Evolutionary conservation across 257 asterid species (phyloP).

Genomic region (Apocynum venetum): DNA sequence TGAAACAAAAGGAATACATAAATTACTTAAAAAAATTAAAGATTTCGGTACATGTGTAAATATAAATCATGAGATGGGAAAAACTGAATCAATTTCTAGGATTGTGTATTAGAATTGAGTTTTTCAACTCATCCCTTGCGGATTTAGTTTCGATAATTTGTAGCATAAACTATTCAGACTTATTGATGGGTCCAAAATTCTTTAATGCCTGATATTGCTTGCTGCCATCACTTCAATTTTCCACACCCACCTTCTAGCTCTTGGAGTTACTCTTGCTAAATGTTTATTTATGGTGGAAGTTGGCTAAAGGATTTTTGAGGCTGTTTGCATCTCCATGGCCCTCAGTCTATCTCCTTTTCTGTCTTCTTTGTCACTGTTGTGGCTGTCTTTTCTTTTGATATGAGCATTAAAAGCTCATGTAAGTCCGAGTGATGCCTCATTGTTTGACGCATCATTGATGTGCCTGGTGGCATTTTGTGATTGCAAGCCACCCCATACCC

Average conservation of each 20-base stretch:
- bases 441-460: neutral
- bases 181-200: neutral
- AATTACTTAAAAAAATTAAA: neutral
- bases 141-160: neutral
- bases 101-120: neutral
- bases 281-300: neutral
- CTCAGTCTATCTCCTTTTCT: neutral
- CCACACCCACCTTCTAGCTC: neutral
- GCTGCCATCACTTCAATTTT: neutral
- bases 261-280: neutral
- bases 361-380: neutral
- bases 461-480: neutral
- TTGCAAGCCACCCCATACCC: neutral
- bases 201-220: neutral
- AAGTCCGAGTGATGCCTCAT: neutral
- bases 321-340: neutral
- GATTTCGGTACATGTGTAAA: neutral
- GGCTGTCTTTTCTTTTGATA: neutral
- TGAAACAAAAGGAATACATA: neutral
- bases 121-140: neutral
- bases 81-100: neutral
- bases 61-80: neutral
- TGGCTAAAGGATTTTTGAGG: neutral
- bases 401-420: neutral
- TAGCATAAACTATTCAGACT: neutral